phyloP scores from a whole-genome alignment of 495 filamentous ascomycete species.

The Aspergillus wentii region DNA sequence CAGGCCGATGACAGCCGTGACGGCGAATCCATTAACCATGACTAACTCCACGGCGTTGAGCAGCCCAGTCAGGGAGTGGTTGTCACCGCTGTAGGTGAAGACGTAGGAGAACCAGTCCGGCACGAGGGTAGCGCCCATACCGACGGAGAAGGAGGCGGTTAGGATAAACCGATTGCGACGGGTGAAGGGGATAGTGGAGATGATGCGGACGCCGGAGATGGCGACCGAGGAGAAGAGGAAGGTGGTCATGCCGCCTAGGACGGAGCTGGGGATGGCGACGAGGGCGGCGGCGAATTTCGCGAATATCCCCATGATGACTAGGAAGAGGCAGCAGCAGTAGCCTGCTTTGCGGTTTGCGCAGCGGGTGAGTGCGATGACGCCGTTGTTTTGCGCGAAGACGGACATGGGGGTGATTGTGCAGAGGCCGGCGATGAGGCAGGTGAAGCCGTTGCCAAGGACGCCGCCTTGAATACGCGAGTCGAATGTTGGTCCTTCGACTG shows the following conservation, averaged over 20 bases:
- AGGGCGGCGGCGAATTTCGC: slow-evolving; percentile 89
- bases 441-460: slow-evolving; percentile 70
- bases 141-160: slow-evolving; percentile 69
- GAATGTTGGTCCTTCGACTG: slow-evolving; percentile 74
- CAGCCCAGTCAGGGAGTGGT: slow-evolving; percentile 69
- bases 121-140: slow-evolving; percentile 77
- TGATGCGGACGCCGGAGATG: slow-evolving; percentile 82
- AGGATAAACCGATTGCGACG: slow-evolving; percentile 86
- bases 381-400: slow-evolving; percentile 84
- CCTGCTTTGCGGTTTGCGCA: slow-evolving; percentile 88
- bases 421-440: slow-evolving; percentile 73
- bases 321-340: slow-evolving; percentile 71
- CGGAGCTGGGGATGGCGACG: slow-evolving; percentile 73
- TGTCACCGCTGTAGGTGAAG: slow-evolving; percentile 68
- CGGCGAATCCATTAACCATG: slow-evolving; percentile 63
- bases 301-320: slow-evolving; percentile 85
- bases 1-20: slow-evolving; percentile 67
- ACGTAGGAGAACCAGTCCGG: slow-evolving; percentile 72
- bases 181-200: slow-evolving; percentile 71
- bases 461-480: slow-evolving; percentile 91
- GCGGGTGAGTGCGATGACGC: slow-evolving; percentile 83
- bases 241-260: slow-evolving; percentile 90
- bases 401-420: slow-evolving; percentile 83
- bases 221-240: slow-evolving; percentile 85
- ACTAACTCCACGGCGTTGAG: slow-evolving; percentile 77